These are phyloP conservation scores for Excoecaria agallocha DNA, from an alignment of 345 rosid species.

Conservation along the genomic window DNA sequence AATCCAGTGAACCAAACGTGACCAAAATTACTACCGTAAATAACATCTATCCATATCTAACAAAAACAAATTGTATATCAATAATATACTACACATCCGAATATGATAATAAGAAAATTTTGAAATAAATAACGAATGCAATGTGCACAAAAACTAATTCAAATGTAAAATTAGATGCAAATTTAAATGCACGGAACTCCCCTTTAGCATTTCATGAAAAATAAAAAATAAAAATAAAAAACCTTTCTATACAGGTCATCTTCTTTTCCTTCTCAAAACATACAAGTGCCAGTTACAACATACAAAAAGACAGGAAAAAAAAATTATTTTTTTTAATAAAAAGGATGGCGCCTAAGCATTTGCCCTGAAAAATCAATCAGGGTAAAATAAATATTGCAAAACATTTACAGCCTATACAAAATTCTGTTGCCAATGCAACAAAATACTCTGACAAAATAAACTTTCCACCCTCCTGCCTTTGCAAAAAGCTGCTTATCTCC, in stretches of 20 bases:
- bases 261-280: not conserved
- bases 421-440: conserved; percentile 21
- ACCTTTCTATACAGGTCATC: not conserved
- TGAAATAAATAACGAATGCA: too few relatives aligned
- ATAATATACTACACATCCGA: too few relatives aligned
- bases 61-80: too few relatives aligned
- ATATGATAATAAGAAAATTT: too few relatives aligned
- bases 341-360: not conserved
- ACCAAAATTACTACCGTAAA: too few relatives aligned
- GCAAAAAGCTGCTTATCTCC: conserved; percentile 14
- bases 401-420: conserved; percentile 53
- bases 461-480: conserved; percentile 16
- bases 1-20: too few relatives aligned
- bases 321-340: not conserved
- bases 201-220: not conserved
- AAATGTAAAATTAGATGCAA: not conserved
- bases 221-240: too few relatives aligned
- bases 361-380: conserved; percentile 8
- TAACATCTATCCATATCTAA: too few relatives aligned
- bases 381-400: conserved; percentile 14
- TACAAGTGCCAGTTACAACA: not conserved
- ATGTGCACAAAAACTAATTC: too few relatives aligned
- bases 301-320: not conserved
- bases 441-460: conserved; percentile 19
- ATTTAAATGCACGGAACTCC: not conserved